Conservation (phyloP, 371 early-diverging fungal species). For the Mucor velutinosus region DNA sequence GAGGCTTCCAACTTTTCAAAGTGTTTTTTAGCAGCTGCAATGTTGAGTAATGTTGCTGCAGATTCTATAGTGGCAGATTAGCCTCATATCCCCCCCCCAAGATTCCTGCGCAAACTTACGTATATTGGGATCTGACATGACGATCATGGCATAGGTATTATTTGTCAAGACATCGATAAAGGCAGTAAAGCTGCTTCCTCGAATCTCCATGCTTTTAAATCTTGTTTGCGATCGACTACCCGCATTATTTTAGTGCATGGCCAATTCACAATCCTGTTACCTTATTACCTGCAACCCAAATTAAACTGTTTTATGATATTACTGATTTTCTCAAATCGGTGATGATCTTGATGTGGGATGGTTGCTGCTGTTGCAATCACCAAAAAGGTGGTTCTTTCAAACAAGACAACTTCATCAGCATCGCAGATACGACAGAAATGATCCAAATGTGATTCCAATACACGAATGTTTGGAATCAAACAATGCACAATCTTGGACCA, state of each 20-base stretch:
- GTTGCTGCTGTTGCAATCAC: conserved; percentile 84
- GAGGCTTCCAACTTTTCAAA: conserved; percentile 81
- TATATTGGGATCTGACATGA: conserved; percentile 88
- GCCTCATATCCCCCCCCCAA: not conserved
- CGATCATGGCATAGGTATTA: conserved; percentile 93
- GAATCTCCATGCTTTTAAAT: conserved; percentile 90
- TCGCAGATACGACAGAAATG: conserved; percentile 84
- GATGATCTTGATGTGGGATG: conserved; percentile 60
- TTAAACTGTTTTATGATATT: conserved; percentile 95
- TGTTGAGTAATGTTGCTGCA: conserved; percentile 83
- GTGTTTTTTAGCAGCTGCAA: conserved; percentile 81
- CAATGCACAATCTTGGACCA: conserved; percentile 96
- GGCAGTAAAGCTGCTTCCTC: conserved; percentile 79
- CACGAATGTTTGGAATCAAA: conserved; percentile 89
- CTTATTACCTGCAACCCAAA: conserved; percentile 73
- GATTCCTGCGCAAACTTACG: conserved; percentile 63
- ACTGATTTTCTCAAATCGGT: conserved; percentile 91
- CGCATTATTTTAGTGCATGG: not conserved
- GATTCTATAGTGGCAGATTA: conserved; percentile 60
- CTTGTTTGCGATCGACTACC: conserved; percentile 71
- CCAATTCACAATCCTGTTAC: not conserved
- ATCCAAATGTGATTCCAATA: conserved; percentile 77
- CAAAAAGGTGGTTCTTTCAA: conserved; percentile 93
- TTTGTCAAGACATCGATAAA: conserved; percentile 92
- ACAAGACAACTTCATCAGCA: conserved; percentile 92